Base-by-base conservation (phyloP, 805 yeast genomes). In the Candida coquimbonensis region DNA sequence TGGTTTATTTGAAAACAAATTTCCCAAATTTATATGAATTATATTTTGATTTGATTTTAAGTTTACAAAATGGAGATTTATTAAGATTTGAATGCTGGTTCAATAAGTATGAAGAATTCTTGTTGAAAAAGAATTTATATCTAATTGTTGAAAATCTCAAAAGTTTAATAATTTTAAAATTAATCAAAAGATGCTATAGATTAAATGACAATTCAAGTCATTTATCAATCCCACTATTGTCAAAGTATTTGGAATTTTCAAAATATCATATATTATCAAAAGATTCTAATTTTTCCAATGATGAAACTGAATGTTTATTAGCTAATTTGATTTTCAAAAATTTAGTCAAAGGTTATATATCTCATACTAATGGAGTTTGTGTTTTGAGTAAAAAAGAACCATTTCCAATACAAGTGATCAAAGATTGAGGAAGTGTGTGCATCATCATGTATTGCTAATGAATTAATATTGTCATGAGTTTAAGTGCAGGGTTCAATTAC, bases 381-480 rank as follows among this genome's bases (percentile, higher is more conserved):
- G 96, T 89, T 9, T 63, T 88, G 45, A 81, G 93, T 60, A 87
- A 83, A 61, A 75, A 70, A 16, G 78, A 77, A 25, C 81, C 96
- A 3, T 88, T 88, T 60, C 95, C 93, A 3, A 56, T 52, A 31
- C 63, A 60, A 36, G 63, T 57, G 9, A n/a, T 32, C 26, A 43
- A 36, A 7, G 51, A 44, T 5, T 48, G 47, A 17, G 19, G 19
- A 17, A 17, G 19, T 17, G 19, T 17, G 19, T 17, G 19, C 19
- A 17, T 17, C 19, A 17, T 17, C 19, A 17, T 17, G 19, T 17
- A 17, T 17, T 21, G 24, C 24, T 21, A 21, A 33, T 25, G 37
- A 17, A 16, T 5, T 17, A 14, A 9, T 19, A 17, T 16, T 35
- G 24, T 11, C 24, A 21, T 21, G 5, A 21, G 24, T 21, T 4